Percentiles rank a stretch among this genome's conserved stretches.
These are phyloP conservation scores for Wickerhamomyces tratensis DNA, from an alignment of 805 yeast genomes.

Conservation along the genomic window DNA sequence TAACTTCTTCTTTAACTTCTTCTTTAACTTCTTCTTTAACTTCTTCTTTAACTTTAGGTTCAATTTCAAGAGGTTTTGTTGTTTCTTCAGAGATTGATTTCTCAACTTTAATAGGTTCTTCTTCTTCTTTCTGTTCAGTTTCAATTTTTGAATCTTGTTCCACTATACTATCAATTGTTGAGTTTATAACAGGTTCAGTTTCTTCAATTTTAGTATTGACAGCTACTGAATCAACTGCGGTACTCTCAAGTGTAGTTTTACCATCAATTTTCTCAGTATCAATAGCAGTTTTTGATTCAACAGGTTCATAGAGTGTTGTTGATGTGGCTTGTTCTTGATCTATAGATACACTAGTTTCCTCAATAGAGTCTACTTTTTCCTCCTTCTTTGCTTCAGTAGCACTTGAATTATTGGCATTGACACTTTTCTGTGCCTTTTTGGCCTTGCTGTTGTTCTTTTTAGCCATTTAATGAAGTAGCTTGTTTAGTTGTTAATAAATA, in stretches of 20 bases:
- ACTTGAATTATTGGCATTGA: too few relatives aligned
- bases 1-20: too few relatives aligned
- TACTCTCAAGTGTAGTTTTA: neutral
- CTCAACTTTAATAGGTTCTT: too few relatives aligned
- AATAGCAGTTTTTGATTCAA: neutral
- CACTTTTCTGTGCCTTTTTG: neutral
- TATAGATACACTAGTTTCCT: too few relatives aligned
- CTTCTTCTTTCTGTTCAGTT: too few relatives aligned
- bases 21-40: neutral
- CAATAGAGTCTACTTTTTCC: too few relatives aligned
- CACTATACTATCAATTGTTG: neutral
- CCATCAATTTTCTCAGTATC: neutral
- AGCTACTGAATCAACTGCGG: neutral
- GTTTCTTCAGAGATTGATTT: neutral
- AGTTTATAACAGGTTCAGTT: neutral
- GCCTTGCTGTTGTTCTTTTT: neutral
- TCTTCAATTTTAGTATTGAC: neutral
- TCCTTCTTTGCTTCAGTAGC: too few relatives aligned
- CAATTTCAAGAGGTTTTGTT: neutral
- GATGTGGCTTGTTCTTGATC: too few relatives aligned
- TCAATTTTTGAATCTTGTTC: too few relatives aligned
- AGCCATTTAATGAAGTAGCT: neutral
- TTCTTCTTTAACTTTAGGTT: too few relatives aligned
- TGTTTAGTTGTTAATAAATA: too few relatives aligned
- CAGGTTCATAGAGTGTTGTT: too few relatives aligned